phyloP scores from a whole-genome alignment of 2,329 filamentous ascomycete species.

The Chaetomium strumarium region DNA sequence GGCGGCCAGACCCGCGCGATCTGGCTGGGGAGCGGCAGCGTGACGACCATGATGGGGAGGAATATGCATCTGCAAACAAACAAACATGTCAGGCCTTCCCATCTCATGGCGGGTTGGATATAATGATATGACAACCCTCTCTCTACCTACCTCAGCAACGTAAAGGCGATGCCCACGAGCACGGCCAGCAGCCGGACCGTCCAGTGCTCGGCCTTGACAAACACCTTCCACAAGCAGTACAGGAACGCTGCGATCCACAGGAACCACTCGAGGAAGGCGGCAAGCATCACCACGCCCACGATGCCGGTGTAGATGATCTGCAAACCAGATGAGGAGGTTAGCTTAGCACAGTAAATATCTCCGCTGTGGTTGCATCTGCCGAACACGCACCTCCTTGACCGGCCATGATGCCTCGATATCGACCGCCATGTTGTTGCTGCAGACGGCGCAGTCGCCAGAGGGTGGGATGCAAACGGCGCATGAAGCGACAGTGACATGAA shows the following conservation, averaged over 20 bases:
- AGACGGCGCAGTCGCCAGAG: constrained; percentile 8
- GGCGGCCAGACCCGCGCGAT: constrained; percentile 68
- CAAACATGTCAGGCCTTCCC: background rate
- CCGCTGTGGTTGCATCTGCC: background rate
- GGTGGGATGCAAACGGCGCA: background rate
- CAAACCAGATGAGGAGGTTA: background rate
- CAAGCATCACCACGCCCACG: constrained; percentile 73
- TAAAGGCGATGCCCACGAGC: constrained; percentile 67
- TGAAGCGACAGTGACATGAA: background rate
- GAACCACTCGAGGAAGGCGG: constrained; percentile 86
- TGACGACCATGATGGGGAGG: constrained; percentile 90
- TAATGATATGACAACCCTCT: background rate
- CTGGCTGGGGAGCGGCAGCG: constrained; percentile 70
- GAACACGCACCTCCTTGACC: constrained; percentile 38
- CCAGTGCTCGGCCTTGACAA: constrained; percentile 82
- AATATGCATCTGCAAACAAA: constrained; percentile 67
- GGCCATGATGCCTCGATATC: constrained; percentile 44
- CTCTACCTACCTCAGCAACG: constrained; percentile 69
- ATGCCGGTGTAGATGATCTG: constrained; percentile 83
- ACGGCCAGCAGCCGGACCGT: constrained; percentile 74
- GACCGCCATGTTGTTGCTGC: constrained; percentile 34
- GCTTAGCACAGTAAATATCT: background rate
- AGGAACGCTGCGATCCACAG: constrained; percentile 91
- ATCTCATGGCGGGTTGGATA: background rate
- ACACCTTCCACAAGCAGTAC: constrained; percentile 86